These are phyloP conservation scores for Trichomonascus vanleenenianus DNA, from an alignment of 805 yeast species.

Conservation along the genomic window DNA sequence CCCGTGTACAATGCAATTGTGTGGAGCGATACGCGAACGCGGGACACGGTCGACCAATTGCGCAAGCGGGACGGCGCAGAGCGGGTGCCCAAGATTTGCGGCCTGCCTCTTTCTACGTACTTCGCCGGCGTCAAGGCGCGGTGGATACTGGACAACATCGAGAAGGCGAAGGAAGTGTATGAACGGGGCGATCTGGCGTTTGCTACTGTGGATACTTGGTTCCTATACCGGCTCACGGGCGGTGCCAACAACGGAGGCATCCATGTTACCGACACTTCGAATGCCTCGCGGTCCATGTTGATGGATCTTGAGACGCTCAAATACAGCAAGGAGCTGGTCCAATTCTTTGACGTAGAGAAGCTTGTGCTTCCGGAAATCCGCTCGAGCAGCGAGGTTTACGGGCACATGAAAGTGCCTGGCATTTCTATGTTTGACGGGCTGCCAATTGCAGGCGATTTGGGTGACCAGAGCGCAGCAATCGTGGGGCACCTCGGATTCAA, in stretches of 20 bases:
- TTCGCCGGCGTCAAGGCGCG: conserved; percentile 84
- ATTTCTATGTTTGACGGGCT: conserved; percentile 44
- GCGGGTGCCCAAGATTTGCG: conserved; percentile 57
- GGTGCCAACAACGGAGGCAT: conserved; percentile 41
- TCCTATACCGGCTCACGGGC: conserved; percentile 73
- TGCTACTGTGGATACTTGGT: conserved; percentile 94
- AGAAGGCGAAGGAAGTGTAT: conserved; percentile 55
- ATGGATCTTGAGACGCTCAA: conserved; percentile 71
- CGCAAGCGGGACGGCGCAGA: conserved; percentile 48
- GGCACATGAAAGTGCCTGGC: conserved; percentile 50
- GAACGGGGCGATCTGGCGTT: conserved; percentile 76
- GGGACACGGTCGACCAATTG: conserved; percentile 58
- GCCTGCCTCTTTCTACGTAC: conserved; percentile 84
- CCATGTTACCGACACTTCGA: conserved; percentile 79
- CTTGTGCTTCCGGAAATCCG: conserved; percentile 69
- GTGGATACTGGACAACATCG: conserved; percentile 82
- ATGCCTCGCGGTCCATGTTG: conserved; percentile 86
- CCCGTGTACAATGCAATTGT: conserved; percentile 87
- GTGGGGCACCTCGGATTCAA: conserved; percentile 87
- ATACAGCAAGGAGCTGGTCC: conserved; percentile 68
- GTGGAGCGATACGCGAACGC: conserved; percentile 92
- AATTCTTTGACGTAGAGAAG: conserved; percentile 74
- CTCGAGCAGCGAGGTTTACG: conserved; percentile 72
- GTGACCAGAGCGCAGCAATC: conserved; percentile 89
- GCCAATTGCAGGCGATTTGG: conserved; percentile 84